These are phyloP conservation scores for Leccinum cinnamomeum DNA, from an alignment of 1,284 basidiomycete genomes.

Conservation along the genomic window DNA sequence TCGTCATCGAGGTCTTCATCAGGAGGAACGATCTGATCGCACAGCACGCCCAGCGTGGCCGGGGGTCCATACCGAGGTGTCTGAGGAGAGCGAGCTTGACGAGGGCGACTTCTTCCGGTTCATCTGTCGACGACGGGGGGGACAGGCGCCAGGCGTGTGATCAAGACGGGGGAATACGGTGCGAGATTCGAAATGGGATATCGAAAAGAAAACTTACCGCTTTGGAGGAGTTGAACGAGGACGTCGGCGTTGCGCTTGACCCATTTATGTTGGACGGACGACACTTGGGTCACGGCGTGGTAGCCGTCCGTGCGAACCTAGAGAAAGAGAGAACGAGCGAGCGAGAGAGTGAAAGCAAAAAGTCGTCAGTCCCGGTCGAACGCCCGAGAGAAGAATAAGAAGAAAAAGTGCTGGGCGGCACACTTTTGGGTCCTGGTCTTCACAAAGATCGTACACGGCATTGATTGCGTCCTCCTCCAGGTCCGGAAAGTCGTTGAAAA, in stretches of 20 bases:
- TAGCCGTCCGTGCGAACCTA: constrained; percentile 71
- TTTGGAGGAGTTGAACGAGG: constrained; percentile 69
- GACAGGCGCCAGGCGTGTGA: constrained; percentile 15
- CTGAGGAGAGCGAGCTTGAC: constrained; percentile 59
- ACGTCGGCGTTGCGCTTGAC: constrained; percentile 72
- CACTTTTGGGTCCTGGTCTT: constrained; percentile 61
- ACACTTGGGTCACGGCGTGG: constrained; percentile 59
- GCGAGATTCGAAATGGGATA: background rate
- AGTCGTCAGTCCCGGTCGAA: constrained; percentile 13
- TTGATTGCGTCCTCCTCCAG: constrained; percentile 72
- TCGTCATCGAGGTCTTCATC: constrained; percentile 56
- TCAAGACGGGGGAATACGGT: constrained; percentile 24
- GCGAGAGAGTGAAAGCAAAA: background rate
- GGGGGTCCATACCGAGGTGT: constrained; percentile 65
- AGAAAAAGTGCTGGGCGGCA: constrained; percentile 13
- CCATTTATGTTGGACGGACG: constrained; percentile 56
- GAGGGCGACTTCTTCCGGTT: constrained; percentile 59
- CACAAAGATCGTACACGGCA: constrained; percentile 72
- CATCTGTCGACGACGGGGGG: constrained; percentile 44
- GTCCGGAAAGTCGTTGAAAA: constrained; percentile 66
- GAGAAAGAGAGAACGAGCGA: background rate
- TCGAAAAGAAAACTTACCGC: constrained; percentile 48
- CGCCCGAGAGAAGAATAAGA: background rate
- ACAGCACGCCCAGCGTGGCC: constrained; percentile 62
- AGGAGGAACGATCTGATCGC: constrained; percentile 59